phyloP scores from a whole-genome alignment of 192 early-diverging fungal genomes.

The Glomus cerebriforme region DNA sequence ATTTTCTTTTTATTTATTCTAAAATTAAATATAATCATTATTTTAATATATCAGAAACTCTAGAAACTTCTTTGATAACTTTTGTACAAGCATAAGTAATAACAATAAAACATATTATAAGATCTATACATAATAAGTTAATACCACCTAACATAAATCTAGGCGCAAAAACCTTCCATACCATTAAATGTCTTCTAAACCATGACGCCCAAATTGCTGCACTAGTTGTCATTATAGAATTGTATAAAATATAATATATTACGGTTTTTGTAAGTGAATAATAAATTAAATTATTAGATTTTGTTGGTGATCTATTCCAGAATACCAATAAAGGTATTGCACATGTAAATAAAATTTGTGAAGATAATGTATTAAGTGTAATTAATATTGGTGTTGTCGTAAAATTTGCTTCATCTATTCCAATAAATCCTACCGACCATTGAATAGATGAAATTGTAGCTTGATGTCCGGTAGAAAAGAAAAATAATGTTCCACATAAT shows the following conservation, averaged over 20 bases:
- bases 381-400: slow-evolving; percentile 70
- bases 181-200: slow-evolving; percentile 91
- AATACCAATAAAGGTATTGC: slow-evolving; percentile 62
- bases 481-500: slow-evolving; percentile 61
- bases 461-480: slow-evolving; percentile 94
- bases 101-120: slow-evolving; percentile 34
- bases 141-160: slow-evolving; percentile 69
- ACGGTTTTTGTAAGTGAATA: slow-evolving; percentile 46
- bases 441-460: slow-evolving; percentile 86
- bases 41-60: slow-evolving; percentile 9
- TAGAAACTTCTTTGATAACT: slow-evolving; percentile 1
- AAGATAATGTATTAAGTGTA: slow-evolving; percentile 74
- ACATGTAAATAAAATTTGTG: slow-evolving; percentile 51
- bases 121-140: slow-evolving; percentile 38
- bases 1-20: too few species aligned
- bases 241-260: slow-evolving; percentile 51
- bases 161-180: slow-evolving; percentile 97
- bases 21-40: too few species aligned
- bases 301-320: slow-evolving; percentile 54
- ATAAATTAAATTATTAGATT: slow-evolving; percentile 37
- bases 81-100: slow-evolving; percentile 11
- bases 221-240: slow-evolving; percentile 45
- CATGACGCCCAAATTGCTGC: slow-evolving; percentile 62
- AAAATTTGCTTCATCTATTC: slow-evolving; percentile 72
- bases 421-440: slow-evolving; percentile 88